These are phyloP conservation scores for Ascochyta pisi DNA, from an alignment of 2,329 filamentous ascomycete genomes.

Conservation along the genomic window DNA sequence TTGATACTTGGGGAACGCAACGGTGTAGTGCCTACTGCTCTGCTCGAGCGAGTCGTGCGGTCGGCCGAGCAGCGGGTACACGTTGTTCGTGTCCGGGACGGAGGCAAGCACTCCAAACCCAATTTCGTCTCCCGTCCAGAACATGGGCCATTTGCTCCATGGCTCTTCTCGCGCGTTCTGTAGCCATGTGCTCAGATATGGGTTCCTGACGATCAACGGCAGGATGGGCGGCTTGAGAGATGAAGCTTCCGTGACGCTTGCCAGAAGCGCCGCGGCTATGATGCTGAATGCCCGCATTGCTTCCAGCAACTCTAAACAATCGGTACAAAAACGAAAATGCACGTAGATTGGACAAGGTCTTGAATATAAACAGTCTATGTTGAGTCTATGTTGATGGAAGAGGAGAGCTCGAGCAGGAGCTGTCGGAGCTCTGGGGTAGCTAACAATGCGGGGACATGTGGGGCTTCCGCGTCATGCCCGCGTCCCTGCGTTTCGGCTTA, in stretches of 20 bases:
- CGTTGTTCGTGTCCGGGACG: slow-evolving; percentile 63
- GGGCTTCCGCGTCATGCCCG: slow-evolving; percentile 14
- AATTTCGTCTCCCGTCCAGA: slow-evolving; percentile 75
- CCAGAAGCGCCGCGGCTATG: slow-evolving; percentile 48
- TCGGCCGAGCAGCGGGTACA: slow-evolving; percentile 70
- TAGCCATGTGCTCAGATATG: slow-evolving; percentile 63
- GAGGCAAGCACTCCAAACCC: slow-evolving; percentile 70
- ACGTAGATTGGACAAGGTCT: background rate
- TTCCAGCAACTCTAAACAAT: background rate
- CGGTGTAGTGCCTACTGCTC: slow-evolving; percentile 57
- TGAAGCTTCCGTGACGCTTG: slow-evolving; percentile 56
- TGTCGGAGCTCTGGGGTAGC: slow-evolving; percentile 15
- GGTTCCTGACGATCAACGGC: slow-evolving; percentile 59
- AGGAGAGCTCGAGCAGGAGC: background rate
- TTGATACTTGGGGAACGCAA: slow-evolving; percentile 65
- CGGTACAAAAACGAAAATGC: background rate
- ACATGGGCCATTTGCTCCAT: slow-evolving; percentile 87
- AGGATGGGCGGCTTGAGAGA: slow-evolving; percentile 62
- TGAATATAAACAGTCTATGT: background rate
- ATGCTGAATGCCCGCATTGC: slow-evolving; percentile 39
- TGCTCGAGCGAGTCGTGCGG: slow-evolving; percentile 67
- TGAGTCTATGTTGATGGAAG: background rate
- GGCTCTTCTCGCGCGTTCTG: slow-evolving; percentile 73
- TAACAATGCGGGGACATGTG: slow-evolving; percentile 12
- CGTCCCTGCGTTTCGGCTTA: slow-evolving; percentile 7